Conservation (phyloP, 2,329 filamentous ascomycete species). For the Talaromyces sp. region DNA sequence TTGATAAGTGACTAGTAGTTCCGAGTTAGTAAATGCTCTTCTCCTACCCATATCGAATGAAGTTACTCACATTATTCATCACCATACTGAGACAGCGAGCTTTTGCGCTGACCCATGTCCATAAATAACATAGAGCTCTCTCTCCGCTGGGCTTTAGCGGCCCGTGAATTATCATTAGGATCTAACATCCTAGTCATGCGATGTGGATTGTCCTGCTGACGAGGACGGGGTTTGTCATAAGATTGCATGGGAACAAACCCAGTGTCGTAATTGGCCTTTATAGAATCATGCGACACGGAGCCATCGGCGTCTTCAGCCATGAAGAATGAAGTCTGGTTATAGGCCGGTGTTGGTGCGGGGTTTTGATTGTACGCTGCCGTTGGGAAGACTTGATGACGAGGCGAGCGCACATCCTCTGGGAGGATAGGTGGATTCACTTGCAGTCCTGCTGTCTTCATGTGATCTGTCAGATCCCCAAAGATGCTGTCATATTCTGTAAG, state of each 20-base stretch:
- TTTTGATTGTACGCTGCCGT: constrained; percentile 16
- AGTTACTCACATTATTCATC: constrained; percentile 18
- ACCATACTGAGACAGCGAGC: constrained; percentile 16
- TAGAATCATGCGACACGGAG: constrained; percentile 16
- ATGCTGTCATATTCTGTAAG: constrained; percentile 84
- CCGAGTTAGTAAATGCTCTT: neutral
- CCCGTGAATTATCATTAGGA: constrained; percentile 30
- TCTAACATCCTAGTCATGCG: constrained; percentile 29
- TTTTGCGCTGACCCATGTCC: constrained; percentile 29
- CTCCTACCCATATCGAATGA: neutral
- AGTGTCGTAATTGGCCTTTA: constrained; percentile 38
- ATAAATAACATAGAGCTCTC: constrained; percentile 46
- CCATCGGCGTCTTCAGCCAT: constrained; percentile 21
- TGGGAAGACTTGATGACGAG: constrained; percentile 60
- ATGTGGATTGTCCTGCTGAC: constrained; percentile 14
- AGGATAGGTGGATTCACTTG: constrained; percentile 34
- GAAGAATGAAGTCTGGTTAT: constrained; percentile 52
- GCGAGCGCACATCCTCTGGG: constrained; percentile 57
- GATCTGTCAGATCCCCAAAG: constrained; percentile 63
- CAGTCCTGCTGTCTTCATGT: constrained; percentile 34
- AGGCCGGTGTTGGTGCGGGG: constrained; percentile 54
- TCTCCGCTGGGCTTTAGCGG: constrained; percentile 40
- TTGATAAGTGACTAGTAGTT: constrained; percentile 13
- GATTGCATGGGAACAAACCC: constrained; percentile 47
- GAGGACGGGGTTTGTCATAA: constrained; percentile 36